Conservation (phyloP, 192 early-diverging fungal genomes). For the Lunasporangiospora selenospora region DNA sequence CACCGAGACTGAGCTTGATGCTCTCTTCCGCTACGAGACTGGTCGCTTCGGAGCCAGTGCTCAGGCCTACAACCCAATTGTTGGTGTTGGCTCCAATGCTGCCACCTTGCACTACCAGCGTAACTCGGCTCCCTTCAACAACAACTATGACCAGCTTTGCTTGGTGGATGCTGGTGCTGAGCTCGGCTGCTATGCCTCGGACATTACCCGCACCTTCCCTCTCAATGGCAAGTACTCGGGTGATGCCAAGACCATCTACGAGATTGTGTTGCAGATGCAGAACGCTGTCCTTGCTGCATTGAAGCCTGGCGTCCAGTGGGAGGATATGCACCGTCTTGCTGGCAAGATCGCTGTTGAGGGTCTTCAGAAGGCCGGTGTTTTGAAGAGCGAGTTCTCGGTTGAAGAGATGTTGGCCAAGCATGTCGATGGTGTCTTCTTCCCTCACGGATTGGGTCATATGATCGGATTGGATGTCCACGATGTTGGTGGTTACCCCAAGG, state of each 20-base stretch:
- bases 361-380: constrained; percentile 73
- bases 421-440: constrained; percentile 84
- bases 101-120: constrained; percentile 86
- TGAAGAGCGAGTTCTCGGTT: constrained; percentile 65
- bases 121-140: constrained; percentile 65
- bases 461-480: constrained; percentile 96
- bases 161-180: constrained; percentile 93
- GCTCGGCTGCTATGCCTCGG: constrained; percentile 81
- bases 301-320: constrained; percentile 83
- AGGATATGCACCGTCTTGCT: constrained; percentile 88
- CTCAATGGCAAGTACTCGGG: constrained; percentile 74
- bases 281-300: constrained; percentile 74
- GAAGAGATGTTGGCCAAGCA: constrained; percentile 68
- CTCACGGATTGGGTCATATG: constrained; percentile 90
- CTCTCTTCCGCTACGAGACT: constrained; percentile 80
- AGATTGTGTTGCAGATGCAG: constrained; percentile 84
- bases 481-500: constrained; percentile 84
- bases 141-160: constrained; percentile 43
- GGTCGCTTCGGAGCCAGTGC: constrained; percentile 66
- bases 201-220: constrained; percentile 93
- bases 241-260: constrained; percentile 81
- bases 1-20: constrained; percentile 78
- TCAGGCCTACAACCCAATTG: constrained; percentile 90
- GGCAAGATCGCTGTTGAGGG: constrained; percentile 67
- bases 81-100: constrained; percentile 78